Percentiles rank a stretch among this genome's conserved stretches.
These are phyloP conservation scores for Leavenworthia alabamica DNA, from an alignment of 345 rosid genomes.

Conservation along the genomic window DNA sequence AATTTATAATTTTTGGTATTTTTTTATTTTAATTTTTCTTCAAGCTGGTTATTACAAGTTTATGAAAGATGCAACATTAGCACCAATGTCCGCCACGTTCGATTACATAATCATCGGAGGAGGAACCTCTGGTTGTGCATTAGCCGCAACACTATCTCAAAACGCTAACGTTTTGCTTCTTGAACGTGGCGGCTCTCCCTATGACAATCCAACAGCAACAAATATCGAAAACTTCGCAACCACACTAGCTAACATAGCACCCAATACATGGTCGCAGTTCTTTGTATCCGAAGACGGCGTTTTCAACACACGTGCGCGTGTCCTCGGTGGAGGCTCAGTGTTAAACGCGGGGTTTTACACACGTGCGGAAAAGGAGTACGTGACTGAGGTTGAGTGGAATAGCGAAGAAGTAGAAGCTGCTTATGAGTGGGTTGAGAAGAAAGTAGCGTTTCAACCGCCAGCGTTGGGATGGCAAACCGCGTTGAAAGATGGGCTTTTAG, in stretches of 20 bases:
- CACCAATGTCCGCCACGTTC: conserved; percentile 38
- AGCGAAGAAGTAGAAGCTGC: conserved; percentile 43
- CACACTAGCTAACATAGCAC: conserved; percentile 40
- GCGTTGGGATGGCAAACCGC: conserved; percentile 68
- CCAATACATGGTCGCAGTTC: conserved; percentile 49
- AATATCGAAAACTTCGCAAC: conserved; percentile 38
- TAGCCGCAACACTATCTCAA: conserved; percentile 69
- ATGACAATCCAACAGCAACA: conserved; percentile 38
- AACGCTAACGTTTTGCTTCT: conserved; percentile 61
- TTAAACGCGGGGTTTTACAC: conserved; percentile 79
- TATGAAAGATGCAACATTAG: conserved; percentile 50
- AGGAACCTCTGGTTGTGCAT: conserved; percentile 78
- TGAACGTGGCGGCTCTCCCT: conserved; percentile 76
- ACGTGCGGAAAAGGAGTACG: conserved; percentile 41
- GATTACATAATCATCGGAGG: conserved; percentile 85
- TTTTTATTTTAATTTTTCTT: background rate
- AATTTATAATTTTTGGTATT: background rate
- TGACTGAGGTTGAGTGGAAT: conserved; percentile 44
- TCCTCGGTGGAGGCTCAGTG: conserved; percentile 79
- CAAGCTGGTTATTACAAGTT: conserved; percentile 54
- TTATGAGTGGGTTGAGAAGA: conserved; percentile 71
- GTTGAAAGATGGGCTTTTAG: conserved; percentile 61
- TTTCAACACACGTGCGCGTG: conserved; percentile 66
- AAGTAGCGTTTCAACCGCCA: conserved; percentile 49
- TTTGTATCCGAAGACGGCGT: conserved; percentile 81